A percentile compares a stretch with the other conserved stretches of the same genome.
These are phyloP conservation scores for Trichoderma brevicompactum DNA, from an alignment of 2,329 filamentous ascomycete genomes.

Conservation along the genomic window DNA sequence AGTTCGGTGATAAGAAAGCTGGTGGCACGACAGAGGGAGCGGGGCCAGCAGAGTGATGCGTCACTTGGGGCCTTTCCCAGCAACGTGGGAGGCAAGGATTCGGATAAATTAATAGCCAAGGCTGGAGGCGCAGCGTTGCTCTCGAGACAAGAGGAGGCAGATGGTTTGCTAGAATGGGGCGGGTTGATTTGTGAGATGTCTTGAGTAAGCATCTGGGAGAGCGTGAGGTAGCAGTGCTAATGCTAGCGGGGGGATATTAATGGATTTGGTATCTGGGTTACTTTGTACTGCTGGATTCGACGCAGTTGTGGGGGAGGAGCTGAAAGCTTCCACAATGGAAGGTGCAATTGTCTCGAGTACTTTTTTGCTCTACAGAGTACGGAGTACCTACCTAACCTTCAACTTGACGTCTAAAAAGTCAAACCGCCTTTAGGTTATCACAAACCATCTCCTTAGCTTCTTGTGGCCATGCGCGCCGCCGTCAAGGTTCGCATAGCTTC, in stretches of 20 bases:
- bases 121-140: neutral
- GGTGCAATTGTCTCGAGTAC: too few species aligned
- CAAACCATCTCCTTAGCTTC: neutral
- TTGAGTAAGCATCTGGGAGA: neutral
- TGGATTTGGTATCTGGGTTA: neutral
- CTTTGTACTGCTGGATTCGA: too few species aligned
- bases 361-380: too few species aligned
- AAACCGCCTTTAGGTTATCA: neutral
- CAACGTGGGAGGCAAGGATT: neutral
- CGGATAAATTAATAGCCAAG: neutral
- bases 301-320: too few species aligned
- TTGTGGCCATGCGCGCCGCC: too few species aligned
- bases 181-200: neutral
- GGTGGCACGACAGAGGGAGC: neutral
- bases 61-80: neutral
- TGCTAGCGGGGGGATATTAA: neutral
- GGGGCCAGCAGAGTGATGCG: neutral
- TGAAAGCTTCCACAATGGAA: slow-evolving; percentile 6
- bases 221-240: neutral
- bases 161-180: neutral
- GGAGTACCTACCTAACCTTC: too few species aligned
- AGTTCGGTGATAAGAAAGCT: slow-evolving; percentile 1
- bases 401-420: neutral
- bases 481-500: neutral
- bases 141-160: neutral